Percentiles rank a stretch among this genome's conserved stretches.
These are phyloP conservation scores for Termitomyces sp. DNA, from an alignment of 768 basidiomycete genomes.

Conservation along the genomic window DNA sequence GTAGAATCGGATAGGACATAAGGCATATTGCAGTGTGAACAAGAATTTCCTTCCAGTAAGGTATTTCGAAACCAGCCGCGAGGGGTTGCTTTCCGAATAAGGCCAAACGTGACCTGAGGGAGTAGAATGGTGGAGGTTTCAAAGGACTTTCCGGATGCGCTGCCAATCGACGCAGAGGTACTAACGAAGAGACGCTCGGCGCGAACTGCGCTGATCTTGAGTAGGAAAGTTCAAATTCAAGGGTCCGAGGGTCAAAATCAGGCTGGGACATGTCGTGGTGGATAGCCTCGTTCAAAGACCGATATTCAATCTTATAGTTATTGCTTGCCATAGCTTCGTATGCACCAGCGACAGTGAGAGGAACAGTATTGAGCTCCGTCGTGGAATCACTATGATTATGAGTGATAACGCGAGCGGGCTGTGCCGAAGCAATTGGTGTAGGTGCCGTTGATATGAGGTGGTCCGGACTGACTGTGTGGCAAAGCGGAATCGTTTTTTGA, in stretches of 20 bases:
- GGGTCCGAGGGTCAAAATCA: conserved; percentile 10
- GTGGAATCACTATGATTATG: not conserved
- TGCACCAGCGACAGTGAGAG: not conserved
- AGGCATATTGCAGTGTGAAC: conserved; percentile 26
- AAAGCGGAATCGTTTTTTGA: not conserved
- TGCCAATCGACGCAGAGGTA: conserved; percentile 2
- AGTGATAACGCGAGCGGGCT: not conserved
- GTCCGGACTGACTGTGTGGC: not conserved
- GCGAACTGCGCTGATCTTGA: not conserved
- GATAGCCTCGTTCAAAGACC: conserved; percentile 6
- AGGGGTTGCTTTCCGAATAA: conserved; percentile 21
- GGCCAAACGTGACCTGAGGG: conserved; percentile 5
- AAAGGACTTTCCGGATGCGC: not conserved
- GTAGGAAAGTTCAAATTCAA: not conserved
- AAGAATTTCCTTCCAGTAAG: conserved; percentile 23
- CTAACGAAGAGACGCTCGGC: not conserved
- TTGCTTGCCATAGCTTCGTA: not conserved
- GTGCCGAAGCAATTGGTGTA: not conserved
- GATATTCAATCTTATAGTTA: conserved; percentile 5
- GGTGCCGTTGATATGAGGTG: not conserved
- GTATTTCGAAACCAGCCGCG: conserved; percentile 24
- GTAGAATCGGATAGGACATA: conserved; percentile 26
- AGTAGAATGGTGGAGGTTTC: conserved; percentile 10
- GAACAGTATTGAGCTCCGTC: not conserved
- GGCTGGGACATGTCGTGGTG: conserved; percentile 3